Conservation (phyloP, 441 rosid genomes). For the Mallotus repandus region DNA sequence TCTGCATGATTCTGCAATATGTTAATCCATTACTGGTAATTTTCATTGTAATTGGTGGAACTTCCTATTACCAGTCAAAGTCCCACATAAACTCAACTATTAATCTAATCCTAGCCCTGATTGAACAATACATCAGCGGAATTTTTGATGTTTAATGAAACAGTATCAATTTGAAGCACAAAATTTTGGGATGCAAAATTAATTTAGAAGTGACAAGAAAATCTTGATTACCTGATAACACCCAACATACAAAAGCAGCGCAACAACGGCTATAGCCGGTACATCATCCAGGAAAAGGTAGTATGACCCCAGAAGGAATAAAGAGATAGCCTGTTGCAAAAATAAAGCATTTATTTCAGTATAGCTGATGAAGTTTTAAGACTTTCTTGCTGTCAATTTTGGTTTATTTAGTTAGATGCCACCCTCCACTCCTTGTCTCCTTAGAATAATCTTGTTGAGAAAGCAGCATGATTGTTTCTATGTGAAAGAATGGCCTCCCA, state of each 20-base stretch:
- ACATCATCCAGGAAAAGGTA: constrained; percentile 66
- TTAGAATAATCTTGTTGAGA: background rate
- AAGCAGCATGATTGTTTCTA: background rate
- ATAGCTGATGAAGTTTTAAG: background rate
- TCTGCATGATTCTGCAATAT: constrained; percentile 2
- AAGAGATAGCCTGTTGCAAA: constrained; percentile 61
- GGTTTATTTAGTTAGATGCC: constrained; percentile 1
- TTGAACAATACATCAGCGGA: background rate
- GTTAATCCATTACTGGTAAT: background rate
- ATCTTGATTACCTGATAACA: constrained; percentile 79
- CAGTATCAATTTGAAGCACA: constrained; percentile 4
- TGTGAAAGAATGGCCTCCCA: constrained; percentile 1
- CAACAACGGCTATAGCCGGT: constrained; percentile 70
- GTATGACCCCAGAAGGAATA: constrained; percentile 92
- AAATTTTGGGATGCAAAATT: constrained; percentile 3
- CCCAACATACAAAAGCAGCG: constrained; percentile 85
- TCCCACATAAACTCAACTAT: background rate
- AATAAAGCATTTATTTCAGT: constrained; percentile 18
- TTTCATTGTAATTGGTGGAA: background rate
- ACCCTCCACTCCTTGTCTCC: background rate
- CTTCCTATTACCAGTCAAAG: background rate
- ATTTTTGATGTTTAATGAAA: background rate
- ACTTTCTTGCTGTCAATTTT: constrained; percentile 4
- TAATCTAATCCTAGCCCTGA: background rate
- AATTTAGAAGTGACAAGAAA: constrained; percentile 4